phyloP scores from a whole-genome alignment of 352 stramenopile species.

The Globisporangium irregulare region DNA sequence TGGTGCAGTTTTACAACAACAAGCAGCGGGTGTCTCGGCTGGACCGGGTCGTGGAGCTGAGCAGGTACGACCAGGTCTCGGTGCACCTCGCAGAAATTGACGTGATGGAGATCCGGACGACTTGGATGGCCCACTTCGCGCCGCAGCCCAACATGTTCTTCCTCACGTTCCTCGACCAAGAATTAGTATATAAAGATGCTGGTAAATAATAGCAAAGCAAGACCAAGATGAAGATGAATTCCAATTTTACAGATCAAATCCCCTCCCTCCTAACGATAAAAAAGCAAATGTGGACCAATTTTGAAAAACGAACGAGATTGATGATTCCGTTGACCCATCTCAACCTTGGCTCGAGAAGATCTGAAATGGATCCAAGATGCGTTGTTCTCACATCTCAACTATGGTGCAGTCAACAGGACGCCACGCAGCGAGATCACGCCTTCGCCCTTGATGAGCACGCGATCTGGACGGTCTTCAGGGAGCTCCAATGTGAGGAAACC shows the following conservation, averaged over 20 bases:
- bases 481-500: constrained; percentile 44
- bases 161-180: constrained; percentile 27
- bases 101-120: background rate
- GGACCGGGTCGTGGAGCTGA: constrained; percentile 27
- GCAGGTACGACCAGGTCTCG: constrained; percentile 27
- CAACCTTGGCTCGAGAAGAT: background rate
- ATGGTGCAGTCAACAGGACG: constrained; percentile 16
- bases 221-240: background rate
- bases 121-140: constrained; percentile 28
- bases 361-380: too few species aligned
- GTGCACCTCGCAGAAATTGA: constrained; percentile 15
- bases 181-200: constrained; percentile 14
- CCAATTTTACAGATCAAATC: background rate
- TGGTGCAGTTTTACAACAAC: constrained; percentile 37
- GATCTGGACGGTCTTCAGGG: constrained; percentile 20
- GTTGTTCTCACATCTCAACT: background rate
- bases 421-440: constrained; percentile 31
- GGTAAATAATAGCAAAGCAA: background rate
- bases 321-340: background rate
- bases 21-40: constrained; percentile 40
- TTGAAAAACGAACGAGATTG: background rate
- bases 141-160: constrained; percentile 30
- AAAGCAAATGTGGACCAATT: constrained; percentile 2
- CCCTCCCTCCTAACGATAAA: background rate
- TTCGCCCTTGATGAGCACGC: constrained; percentile 50